These are phyloP conservation scores for Sedum album DNA, from an alignment of 164 flowering plant species.

Conservation along the genomic window DNA sequence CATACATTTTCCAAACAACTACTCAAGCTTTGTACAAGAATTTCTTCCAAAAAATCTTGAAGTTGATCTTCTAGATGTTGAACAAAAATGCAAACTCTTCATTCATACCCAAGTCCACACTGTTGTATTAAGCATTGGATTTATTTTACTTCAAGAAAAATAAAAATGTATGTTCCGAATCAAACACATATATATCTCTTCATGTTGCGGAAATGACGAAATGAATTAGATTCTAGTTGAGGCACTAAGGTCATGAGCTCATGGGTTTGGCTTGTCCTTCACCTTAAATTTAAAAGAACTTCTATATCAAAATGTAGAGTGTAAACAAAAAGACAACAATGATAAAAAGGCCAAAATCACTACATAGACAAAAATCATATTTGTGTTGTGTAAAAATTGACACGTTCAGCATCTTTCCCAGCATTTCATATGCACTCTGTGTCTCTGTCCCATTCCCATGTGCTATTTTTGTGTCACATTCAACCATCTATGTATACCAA, in stretches of 20 bases:
- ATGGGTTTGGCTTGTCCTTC: too few species aligned
- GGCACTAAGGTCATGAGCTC: too few species aligned
- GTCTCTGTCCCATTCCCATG: neutral
- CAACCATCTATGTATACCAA: too few species aligned
- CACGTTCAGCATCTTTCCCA: neutral
- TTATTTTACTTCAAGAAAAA: too few species aligned
- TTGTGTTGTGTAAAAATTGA: neutral
- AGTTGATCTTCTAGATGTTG: neutral
- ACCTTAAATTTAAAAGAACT: neutral
- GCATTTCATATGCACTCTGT: conserved; percentile 4
- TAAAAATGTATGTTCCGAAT: too few species aligned
- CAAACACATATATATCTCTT: too few species aligned
- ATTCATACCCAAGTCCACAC: neutral
- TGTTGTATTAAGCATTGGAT: neutral
- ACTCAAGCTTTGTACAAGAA: neutral
- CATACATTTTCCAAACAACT: neutral
- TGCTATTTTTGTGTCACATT: neutral
- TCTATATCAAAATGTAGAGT: neutral
- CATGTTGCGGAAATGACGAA: too few species aligned
- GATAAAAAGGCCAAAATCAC: neutral
- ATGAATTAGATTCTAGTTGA: too few species aligned
- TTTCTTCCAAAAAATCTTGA: neutral
- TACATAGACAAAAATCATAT: neutral
- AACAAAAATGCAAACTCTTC: neutral
- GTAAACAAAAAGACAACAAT: too few species aligned